Evolutionary conservation across 495 filamentous ascomycete species (phyloP).

Genomic region (Echria macrotheca): DNA sequence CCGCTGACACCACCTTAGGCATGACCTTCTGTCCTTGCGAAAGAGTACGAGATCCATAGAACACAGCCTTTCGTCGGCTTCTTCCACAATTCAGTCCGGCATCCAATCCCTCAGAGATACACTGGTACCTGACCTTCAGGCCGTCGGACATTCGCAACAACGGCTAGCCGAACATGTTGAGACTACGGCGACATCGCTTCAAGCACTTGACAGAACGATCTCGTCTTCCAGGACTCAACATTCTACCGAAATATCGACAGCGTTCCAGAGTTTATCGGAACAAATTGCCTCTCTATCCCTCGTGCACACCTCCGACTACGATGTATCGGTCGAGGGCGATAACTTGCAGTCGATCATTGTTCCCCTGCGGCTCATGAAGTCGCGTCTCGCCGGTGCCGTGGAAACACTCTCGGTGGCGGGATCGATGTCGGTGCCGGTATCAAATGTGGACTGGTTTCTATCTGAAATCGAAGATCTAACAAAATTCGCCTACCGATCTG

Average conservation of each 20-base stretch:
- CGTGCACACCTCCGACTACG: neutral
- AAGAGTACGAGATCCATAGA: no score
- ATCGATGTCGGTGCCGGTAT: neutral
- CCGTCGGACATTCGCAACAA: no score
- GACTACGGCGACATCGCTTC: no score
- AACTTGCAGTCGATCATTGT: neutral
- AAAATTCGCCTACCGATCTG: neutral
- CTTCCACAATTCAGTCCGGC: no score
- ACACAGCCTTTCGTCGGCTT: no score
- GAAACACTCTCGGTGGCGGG: neutral
- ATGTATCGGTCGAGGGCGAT: neutral
- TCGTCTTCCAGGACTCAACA: no score
- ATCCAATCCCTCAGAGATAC: no score
- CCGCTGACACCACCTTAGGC: no score
- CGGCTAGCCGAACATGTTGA: no score
- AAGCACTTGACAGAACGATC: no score
- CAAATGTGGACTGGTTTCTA: neutral
- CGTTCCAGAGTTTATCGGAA: neutral
- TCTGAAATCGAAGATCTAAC: neutral
- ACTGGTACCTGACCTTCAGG: no score
- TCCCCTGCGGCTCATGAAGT: neutral
- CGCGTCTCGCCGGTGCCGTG: neutral
- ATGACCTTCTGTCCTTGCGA: no score
- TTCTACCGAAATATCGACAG: neutral
- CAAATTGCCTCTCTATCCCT: neutral